Evolutionary conservation across 441 rosid genomes (phyloP).

Genomic region (Corymbia calophylla): DNA sequence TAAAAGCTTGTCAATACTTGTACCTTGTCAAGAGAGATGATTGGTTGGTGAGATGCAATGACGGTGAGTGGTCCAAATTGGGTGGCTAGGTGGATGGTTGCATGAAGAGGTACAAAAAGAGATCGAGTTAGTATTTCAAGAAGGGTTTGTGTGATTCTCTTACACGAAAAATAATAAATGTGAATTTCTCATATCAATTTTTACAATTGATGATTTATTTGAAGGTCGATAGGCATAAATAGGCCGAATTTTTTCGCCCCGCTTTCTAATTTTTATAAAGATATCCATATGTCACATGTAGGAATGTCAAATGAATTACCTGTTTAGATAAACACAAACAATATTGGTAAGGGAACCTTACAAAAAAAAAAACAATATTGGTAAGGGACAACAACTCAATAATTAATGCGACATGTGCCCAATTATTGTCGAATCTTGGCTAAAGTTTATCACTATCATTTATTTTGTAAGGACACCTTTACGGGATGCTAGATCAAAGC

Average conservation of each 20-base stretch:
- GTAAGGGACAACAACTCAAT: not conserved
- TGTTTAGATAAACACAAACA: not conserved
- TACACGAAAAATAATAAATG: not conserved
- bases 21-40: not conserved
- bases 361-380: too few species aligned
- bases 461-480: too few species aligned
- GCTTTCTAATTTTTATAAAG: not conserved
- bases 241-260: not conserved
- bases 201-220: not conserved
- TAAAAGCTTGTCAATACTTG: not conserved
- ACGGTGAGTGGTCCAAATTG: rapidly evolving
- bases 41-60: rapidly evolving
- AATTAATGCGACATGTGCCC: not conserved
- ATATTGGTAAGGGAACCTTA: too few species aligned
- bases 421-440: not conserved
- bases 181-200: not conserved
- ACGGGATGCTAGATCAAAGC: not conserved
- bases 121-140: not conserved
- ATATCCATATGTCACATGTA: not conserved
- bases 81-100: rapidly evolving
- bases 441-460: not conserved
- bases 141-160: not conserved
- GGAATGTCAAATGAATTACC: not conserved
- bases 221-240: not conserved
- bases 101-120: not conserved